Evolutionary conservation across 768 basidiomycete genomes (phyloP).

Genomic region (Suillus spraguei): DNA sequence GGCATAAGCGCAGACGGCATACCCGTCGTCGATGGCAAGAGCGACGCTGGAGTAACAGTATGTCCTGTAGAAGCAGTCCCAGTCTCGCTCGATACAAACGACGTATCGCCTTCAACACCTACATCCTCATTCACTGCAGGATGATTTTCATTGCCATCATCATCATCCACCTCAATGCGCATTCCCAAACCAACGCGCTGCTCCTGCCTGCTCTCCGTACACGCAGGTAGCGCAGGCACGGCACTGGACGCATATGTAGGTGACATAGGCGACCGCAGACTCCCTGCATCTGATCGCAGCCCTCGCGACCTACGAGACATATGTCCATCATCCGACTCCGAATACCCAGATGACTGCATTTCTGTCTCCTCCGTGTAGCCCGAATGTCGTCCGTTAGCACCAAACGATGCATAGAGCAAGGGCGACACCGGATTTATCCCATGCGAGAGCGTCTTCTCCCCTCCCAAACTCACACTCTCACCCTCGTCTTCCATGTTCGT

Average conservation of each 20-base stretch:
- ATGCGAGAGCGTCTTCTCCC: conserved; percentile 8
- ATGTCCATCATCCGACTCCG: conserved; percentile 32
- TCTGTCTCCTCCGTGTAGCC: conserved; percentile 21
- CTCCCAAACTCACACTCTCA: conserved; percentile 12
- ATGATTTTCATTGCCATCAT: conserved; percentile 18
- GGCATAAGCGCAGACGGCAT: conserved; percentile 10
- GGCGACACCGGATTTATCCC: conserved; percentile 32
- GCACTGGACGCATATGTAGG: conserved; percentile 20
- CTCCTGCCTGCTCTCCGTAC: conserved; percentile 18
- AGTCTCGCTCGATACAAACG: conserved; percentile 3
- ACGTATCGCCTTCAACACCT: conserved; percentile 6
- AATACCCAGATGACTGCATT: conserved; percentile 22
- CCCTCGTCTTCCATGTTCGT: conserved; percentile 10
- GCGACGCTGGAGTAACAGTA: conserved; percentile 13
- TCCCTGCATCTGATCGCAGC: conserved; percentile 15
- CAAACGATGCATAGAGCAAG: conserved; percentile 44
- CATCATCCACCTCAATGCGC: conserved; percentile 24
- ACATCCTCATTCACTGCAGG: conserved; percentile 9
- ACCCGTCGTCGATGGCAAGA: conserved; percentile 18
- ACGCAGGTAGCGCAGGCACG: conserved; percentile 21
- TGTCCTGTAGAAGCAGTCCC: conserved; percentile 7
- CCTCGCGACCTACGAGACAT: conserved; percentile 16
- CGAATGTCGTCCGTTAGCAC: conserved; percentile 36
- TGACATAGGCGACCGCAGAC: conserved; percentile 17
- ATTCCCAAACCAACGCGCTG: conserved; percentile 6